These are phyloP conservation scores for Vitis riparia DNA, from an alignment of 164 flowering plant genomes.

Conservation along the genomic window DNA sequence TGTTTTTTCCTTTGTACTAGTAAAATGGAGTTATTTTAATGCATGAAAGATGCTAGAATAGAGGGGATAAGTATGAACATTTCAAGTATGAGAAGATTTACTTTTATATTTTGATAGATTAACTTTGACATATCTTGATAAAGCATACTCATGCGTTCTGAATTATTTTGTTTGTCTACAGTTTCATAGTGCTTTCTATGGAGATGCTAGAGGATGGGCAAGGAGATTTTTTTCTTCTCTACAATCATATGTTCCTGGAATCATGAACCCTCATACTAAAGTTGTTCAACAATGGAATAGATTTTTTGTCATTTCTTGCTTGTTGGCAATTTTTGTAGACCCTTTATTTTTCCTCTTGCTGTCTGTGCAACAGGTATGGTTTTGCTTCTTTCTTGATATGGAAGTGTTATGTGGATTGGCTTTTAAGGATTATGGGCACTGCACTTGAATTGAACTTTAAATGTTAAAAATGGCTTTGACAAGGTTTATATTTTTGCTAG, in stretches of 20 bases:
- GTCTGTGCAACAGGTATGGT: conserved; percentile 52
- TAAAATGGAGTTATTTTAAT: too few species aligned
- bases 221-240: conserved; percentile 49
- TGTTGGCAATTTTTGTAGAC: conserved; percentile 81
- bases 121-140: too few species aligned
- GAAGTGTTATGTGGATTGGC: not conserved
- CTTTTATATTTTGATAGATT: too few species aligned
- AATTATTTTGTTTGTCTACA: conserved; percentile 29
- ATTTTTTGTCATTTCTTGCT: conserved; percentile 80
- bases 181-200: conserved; percentile 73
- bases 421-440: not conserved
- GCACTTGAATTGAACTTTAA: not conserved
- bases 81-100: too few species aligned
- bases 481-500: not conserved
- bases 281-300: conserved; percentile 81
- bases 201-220: conserved; percentile 85
- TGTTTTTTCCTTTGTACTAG: too few species aligned
- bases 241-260: conserved; percentile 47
- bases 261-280: conserved; percentile 86
- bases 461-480: not conserved
- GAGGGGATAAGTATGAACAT: too few species aligned
- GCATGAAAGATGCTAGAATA: too few species aligned
- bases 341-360: conserved; percentile 85
- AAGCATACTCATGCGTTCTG: not conserved
- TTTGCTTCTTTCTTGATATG: not conserved